Evolutionary conservation across 108 stramenopile genomes (phyloP), one percentile per base, ranked within the genome.

Genomic region (Cyclotella cryptica): DNA sequence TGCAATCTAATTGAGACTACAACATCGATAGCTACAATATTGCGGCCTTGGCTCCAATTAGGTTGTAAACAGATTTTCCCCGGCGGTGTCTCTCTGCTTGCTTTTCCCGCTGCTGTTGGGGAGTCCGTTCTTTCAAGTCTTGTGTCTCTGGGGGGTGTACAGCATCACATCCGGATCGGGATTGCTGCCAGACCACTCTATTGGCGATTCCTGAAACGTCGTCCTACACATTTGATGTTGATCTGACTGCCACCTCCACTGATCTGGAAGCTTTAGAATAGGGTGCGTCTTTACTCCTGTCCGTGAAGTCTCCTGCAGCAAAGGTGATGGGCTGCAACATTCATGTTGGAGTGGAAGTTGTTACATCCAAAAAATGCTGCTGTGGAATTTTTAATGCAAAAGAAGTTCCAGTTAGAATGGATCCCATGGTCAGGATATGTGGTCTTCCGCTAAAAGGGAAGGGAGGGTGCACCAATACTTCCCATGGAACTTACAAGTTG

Each of bases 11-110:
- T 35, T 35, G 35, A 35, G 35, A 35, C 55, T 3, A 57, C 55
- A 57, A 57, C 55, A 26, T 57, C 55, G 8, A n/a, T n/a, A 57
- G 55, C 55, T 57, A 57, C 21, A 24, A 24, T 24, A 57, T 57
- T 57, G 55, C 55, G 24, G 55, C 55, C 55, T 57, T 8, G 1
- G 55, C 55, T 57, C 55, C 55, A 26, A 57, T 57, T 57, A 57
- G 55, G 55, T 57, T 57, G 55, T 57, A 21, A 19, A 51, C 8
- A 12, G 21, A 54, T 54, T 54, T n/a, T 18, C 21, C 7, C 53
- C n/a, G n/a, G 7, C 17, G 35, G 6, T 35, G 35, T 6, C 35
- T 35, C 35, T 6, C 35, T 35, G 6, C 6, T 5, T 35, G 6
- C 35, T 35, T 35, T 35, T 35, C 35, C 6, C 6, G 35, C 6